A percentile compares a stretch with the other conserved stretches of the same genome.
phyloP scores from a whole-genome alignment of 169 alveolate species.

The Cryptosporidium ryanae region DNA sequence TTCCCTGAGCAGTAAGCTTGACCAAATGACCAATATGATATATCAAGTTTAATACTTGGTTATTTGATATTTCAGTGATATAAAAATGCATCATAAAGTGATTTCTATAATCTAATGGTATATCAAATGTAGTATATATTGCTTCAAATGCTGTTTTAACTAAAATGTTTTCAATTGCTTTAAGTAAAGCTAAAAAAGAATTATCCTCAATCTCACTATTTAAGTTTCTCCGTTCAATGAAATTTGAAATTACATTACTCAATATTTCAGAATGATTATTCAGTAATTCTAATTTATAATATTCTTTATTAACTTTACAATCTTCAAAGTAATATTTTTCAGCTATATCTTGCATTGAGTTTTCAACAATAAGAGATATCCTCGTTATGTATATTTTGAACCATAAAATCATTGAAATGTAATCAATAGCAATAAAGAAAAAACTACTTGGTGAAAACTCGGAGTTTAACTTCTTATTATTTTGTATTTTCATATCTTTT shows the following conservation, averaged over 20 bases:
- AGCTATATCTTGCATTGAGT: not conserved
- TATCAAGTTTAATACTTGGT: constrained; percentile 15
- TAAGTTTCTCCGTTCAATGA: not conserved
- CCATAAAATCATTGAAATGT: constrained; percentile 46
- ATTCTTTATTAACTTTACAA: constrained; percentile 31
- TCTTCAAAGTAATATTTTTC: constrained; percentile 14
- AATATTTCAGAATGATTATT: constrained; percentile 11
- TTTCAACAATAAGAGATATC: constrained; percentile 24
- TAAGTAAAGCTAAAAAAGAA: not conserved
- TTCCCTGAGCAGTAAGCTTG: constrained; percentile 6
- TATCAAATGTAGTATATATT: constrained; percentile 17
- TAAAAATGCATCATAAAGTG: constrained; percentile 62
- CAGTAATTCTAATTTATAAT: constrained; percentile 28
- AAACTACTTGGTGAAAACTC: not conserved
- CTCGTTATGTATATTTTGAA: constrained; percentile 21
- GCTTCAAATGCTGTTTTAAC: constrained; percentile 24
- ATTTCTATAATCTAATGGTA: constrained; percentile 35
- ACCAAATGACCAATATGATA: constrained; percentile 28
- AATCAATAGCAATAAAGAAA: constrained; percentile 1
- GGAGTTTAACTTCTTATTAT: not conserved
- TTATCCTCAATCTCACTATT: not conserved
- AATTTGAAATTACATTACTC: not conserved
- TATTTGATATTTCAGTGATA: not conserved
- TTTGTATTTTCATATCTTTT: constrained; percentile 7
- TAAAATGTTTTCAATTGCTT: not conserved